Evolutionary conservation across 2,329 filamentous ascomycete genomes (phyloP), one percentile per base, ranked within the genome.

Genomic region (Pochonia chlamydosporia): DNA sequence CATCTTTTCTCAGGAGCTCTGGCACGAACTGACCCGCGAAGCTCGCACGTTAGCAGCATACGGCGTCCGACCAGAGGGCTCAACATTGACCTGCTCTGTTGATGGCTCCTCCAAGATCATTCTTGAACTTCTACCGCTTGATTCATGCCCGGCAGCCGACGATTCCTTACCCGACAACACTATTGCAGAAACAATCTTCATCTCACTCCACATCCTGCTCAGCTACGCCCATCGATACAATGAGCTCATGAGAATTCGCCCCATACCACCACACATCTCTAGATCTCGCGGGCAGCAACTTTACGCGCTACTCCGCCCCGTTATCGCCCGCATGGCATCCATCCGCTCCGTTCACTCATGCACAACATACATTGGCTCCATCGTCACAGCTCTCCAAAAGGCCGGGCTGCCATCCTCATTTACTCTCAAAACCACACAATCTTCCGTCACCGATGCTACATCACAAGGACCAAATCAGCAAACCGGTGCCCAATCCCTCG

Each of bases 21-120:
- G 90, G 77, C 84, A 95, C 56, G 93, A 99, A 66, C 74, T 97
- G 50, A 84, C 85, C 44, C 79, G 89, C 16, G 93, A 99, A 66
- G 83, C 87, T 1, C 84, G 90, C 14, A 76, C 76, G 0, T 72
- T 96, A 20, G 75, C 84, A 3, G 81, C 83, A 10, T 83, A 87
- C 50, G 81, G 84, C 9, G 84, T 96, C 11, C 77, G 76, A 23
- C 77, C 83, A 13, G 75, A 80, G 30, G 81, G 76, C 13, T 70
- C 78, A 23, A 67, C 73, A 3, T 72, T 89, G 36, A 71, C 72
- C 9, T 80, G 82, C 56, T 68, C 74, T 3, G 63, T 81, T 2
- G 71, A 75, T n/a, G 58, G 72, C 1, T 64, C 72, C 3, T 73
- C 75, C n/a, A 66, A 56, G 36, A 68, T 92, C 13, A 67, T 82